A percentile compares a stretch with the other conserved stretches of the same genome.
These are phyloP conservation scores for Macrolepiota fuliginosa DNA, from an alignment of 768 basidiomycete genomes.

Conservation along the genomic window DNA sequence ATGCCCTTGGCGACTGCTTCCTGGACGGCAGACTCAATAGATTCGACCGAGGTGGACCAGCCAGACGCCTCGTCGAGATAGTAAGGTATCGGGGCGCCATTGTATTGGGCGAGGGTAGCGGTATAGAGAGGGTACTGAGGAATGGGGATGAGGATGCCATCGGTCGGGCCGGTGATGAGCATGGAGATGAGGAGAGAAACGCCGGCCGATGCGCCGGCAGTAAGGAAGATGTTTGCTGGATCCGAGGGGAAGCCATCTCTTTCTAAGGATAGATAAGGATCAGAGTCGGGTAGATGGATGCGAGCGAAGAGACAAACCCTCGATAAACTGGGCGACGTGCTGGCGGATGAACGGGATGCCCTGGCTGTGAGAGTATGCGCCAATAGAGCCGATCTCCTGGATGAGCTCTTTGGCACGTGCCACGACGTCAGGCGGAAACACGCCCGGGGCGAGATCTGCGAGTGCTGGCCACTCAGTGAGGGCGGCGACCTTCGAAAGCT, in stretches of 20 bases:
- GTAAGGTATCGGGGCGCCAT: constrained; percentile 83
- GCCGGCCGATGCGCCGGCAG: constrained; percentile 90
- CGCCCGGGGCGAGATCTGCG: constrained; percentile 67
- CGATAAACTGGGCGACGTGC: constrained; percentile 87
- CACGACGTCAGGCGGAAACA: constrained; percentile 85
- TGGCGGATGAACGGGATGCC: constrained; percentile 87
- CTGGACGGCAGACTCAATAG: constrained; percentile 65
- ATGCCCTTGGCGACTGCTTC: constrained; percentile 62
- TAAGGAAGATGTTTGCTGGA: constrained; percentile 89
- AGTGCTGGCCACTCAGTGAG: constrained; percentile 91
- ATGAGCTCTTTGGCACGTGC: constrained; percentile 80
- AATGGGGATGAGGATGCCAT: constrained; percentile 91
- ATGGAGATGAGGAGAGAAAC: constrained; percentile 85
- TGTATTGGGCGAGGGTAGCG: constrained; percentile 84
- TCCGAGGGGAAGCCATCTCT: constrained; percentile 87
- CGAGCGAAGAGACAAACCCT: constrained; percentile 46
- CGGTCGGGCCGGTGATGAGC: constrained; percentile 64
- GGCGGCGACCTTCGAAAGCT: constrained; percentile 67
- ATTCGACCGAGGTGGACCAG: constrained; percentile 78
- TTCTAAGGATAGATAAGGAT: constrained; percentile 39
- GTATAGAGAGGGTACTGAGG: constrained; percentile 99
- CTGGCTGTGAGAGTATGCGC: constrained; percentile 95
- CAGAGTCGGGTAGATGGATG: constrained; percentile 3
- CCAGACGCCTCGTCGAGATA: constrained; percentile 78
- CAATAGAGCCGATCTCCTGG: constrained; percentile 85